phyloP scores from a whole-genome alignment of 139 green algal species.

The Desmodesmus armatus region DNA sequence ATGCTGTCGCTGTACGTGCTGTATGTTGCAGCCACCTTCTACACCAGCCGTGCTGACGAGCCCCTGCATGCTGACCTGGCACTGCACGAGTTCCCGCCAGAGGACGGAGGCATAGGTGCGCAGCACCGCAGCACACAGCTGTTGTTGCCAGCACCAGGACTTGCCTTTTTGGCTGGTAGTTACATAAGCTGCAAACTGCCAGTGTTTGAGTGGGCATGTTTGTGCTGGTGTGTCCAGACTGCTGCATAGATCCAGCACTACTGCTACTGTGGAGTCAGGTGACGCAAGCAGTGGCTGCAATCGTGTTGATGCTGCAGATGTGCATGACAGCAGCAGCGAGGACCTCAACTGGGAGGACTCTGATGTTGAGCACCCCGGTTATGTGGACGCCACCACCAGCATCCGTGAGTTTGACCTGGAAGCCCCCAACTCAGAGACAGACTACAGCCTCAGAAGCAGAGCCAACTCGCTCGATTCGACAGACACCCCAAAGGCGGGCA shows the following conservation, averaged over 20 bases:
- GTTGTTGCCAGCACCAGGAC: neutral
- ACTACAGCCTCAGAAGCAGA: too few species aligned
- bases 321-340: slow-evolving; percentile 18
- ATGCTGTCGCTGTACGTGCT: slow-evolving; percentile 45
- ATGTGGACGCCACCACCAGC: slow-evolving; percentile 15
- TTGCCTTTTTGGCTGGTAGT: neutral
- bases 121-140: too few species aligned
- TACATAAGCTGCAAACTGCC: neutral
- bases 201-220: too few species aligned
- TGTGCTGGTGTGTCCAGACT: neutral
- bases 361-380: neutral
- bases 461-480: too few species aligned
- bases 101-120: slow-evolving; percentile 22
- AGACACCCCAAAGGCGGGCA: too few species aligned
- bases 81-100: slow-evolving; percentile 58
- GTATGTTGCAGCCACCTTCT: slow-evolving; percentile 58
- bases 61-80: slow-evolving; percentile 52
- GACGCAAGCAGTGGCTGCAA: neutral
- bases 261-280: neutral
- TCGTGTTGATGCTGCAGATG: slow-evolving; percentile 14
- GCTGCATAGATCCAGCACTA: neutral
- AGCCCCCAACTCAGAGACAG: too few species aligned
- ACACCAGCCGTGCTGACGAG: slow-evolving; percentile 47
- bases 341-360: too few species aligned
- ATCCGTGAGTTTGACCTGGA: neutral